Evolutionary conservation across 2,329 filamentous ascomycete genomes (phyloP), one percentile per base, ranked within the genome.

Genomic region (Xylaria sp.): DNA sequence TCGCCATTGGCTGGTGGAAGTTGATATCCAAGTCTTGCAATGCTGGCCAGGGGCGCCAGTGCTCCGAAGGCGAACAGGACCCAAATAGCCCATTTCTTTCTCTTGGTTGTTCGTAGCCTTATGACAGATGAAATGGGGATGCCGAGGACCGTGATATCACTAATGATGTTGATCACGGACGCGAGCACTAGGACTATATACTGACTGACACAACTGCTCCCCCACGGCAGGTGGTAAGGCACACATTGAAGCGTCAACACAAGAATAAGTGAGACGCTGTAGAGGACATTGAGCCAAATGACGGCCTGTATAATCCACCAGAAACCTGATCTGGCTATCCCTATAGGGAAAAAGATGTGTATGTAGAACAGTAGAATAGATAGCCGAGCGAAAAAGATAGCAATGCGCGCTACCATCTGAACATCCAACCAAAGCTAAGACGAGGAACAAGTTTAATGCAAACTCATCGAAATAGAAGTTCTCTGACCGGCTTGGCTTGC

Each of bases 81-180:
- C 61, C 68, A 70, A 3, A 76, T 68, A 8, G 70, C 71, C 54
- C 67, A 67, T 52, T 74, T 75, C 38, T 68, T 69, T 27, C 57
- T 65, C n/a, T 54, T 44, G 11, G 65, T 67, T 55, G 71, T 70
- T 13, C 73, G 67, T 8, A 76, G 63, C 25, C 70, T 68, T 49
- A 68, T 64, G n/a, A 76, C 65, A 4, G 71, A 71, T 9, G 69
- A 67, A 17, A 72, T 67, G 1, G 73, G 74, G 10, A 76, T 68
- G 1, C 72, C 46, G 1, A 71, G 62, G 35, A 72, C 66, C 4
- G 69, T 64, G 23, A 72, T 47, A 38, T 72, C 70, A 62, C 62
- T 70, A 48, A 71, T 61, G 21, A 73, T 68, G 48, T 73, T 71
- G 58, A 71, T 72, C 15, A 66, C 64, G 5, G 68, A 70, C 21